Conservation (phyloP, 2,329 filamentous ascomycete genomes). For the Thelonectria discophora region DNA sequence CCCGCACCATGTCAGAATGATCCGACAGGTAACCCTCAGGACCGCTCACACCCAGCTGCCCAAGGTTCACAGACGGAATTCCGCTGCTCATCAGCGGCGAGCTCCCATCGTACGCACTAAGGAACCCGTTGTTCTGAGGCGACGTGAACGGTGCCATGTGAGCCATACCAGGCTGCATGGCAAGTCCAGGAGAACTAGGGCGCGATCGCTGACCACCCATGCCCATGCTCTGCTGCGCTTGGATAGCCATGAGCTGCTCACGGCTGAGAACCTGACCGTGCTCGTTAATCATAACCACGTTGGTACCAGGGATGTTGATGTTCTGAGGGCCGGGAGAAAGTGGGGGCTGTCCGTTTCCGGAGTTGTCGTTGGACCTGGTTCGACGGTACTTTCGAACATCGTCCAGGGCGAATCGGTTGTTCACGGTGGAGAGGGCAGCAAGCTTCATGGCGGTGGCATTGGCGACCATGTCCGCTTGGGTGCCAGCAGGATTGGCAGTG, state of each 20-base stretch:
- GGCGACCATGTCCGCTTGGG: constrained; percentile 96
- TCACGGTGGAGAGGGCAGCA: constrained; percentile 94
- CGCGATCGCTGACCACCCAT: constrained; percentile 79
- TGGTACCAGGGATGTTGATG: constrained; percentile 72
- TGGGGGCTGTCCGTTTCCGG: constrained; percentile 67
- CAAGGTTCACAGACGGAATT: constrained; percentile 75
- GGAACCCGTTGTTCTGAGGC: constrained; percentile 92
- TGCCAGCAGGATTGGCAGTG: constrained; percentile 59
- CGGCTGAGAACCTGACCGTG: constrained; percentile 86
- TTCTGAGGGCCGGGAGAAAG: constrained; percentile 73
- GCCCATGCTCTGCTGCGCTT: constrained; percentile 71
- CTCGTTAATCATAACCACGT: constrained; percentile 94
- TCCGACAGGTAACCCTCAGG: constrained; percentile 93
- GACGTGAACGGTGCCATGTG: constrained; percentile 78
- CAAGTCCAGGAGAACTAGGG: constrained; percentile 87
- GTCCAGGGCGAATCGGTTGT: constrained; percentile 96
- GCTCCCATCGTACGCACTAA: constrained; percentile 83
- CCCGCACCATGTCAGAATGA: constrained; percentile 89
- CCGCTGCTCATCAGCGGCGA: constrained; percentile 76
- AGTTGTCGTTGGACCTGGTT: constrained; percentile 85
- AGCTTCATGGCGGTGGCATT: constrained; percentile 99
- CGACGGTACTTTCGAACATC: constrained; percentile 97
- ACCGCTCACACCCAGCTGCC: constrained; percentile 73
- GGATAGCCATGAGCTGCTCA: constrained; percentile 84
- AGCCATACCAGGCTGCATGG: constrained; percentile 74